A percentile compares a stretch with the other conserved stretches of the same genome.
Conservation (phyloP, 345 rosid species). For the Firmiana major region DNA sequence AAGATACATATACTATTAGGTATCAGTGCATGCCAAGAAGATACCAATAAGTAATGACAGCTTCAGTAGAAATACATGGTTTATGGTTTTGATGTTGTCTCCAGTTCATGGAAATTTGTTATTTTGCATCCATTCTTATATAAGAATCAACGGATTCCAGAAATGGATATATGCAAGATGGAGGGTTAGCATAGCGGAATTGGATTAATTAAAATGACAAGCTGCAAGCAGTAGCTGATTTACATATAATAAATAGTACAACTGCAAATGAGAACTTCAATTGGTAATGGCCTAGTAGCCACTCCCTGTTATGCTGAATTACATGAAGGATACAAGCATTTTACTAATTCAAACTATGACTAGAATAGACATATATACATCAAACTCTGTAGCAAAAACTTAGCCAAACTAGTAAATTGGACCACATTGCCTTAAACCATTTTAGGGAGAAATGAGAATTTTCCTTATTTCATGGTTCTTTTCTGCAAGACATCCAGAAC, state of each 20-base stretch:
- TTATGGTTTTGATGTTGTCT: background rate
- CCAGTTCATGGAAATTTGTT: background rate
- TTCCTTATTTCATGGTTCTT: constrained; percentile 39
- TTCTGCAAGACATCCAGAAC: constrained; percentile 57
- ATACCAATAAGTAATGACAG: background rate
- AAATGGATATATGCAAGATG: background rate
- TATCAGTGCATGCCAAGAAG: too few species aligned
- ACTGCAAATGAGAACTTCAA: background rate
- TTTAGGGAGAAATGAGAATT: constrained; percentile 48
- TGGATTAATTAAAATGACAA: background rate
- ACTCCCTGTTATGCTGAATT: background rate
- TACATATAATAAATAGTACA: background rate
- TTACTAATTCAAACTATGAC: background rate
- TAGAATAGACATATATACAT: background rate
- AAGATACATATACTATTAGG: too few species aligned
- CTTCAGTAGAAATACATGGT: background rate
- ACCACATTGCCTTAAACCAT: background rate
- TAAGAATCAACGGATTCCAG: background rate
- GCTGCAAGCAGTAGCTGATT: background rate
- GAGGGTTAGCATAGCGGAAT: background rate
- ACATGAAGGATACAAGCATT: background rate
- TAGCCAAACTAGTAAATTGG: background rate
- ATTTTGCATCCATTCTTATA: background rate
- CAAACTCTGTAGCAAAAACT: background rate
- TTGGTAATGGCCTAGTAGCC: background rate